Percentiles rank a stretch among this genome's conserved stretches.
Evolutionary conservation across 1,139 yeast genomes (phyloP).

Genomic region (Candida mesenterica): DNA sequence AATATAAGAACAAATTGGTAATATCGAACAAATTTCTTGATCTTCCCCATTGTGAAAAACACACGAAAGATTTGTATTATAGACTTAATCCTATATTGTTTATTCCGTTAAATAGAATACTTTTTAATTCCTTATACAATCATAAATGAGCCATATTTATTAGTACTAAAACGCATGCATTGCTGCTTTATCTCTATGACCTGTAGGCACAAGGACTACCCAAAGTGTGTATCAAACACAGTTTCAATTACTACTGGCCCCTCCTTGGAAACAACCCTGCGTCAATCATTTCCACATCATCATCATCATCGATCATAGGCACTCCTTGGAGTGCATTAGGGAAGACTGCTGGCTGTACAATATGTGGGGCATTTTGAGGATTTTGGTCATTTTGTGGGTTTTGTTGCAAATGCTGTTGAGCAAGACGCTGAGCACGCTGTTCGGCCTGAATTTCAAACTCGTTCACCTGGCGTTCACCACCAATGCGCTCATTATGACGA

Average conservation of each 20-base stretch:
- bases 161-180: neutral
- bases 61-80: too few relatives aligned
- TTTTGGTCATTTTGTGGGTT: conserved; percentile 7
- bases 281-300: conserved; percentile 38
- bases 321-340: conserved; percentile 29
- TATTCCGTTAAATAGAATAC: too few relatives aligned
- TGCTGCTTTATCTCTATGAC: neutral
- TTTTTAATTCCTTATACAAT: too few relatives aligned
- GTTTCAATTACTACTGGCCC: neutral
- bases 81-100: too few relatives aligned
- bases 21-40: too few relatives aligned
- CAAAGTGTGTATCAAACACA: neutral
- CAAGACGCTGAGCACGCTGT: conserved; percentile 11
- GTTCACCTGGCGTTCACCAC: conserved; percentile 2
- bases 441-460: conserved; percentile 11
- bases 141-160: too few relatives aligned
- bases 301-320: conserved; percentile 30
- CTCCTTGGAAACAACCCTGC: conserved; percentile 18
- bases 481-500: conserved; percentile 16
- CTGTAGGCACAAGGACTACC: too few relatives aligned
- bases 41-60: too few relatives aligned
- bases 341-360: conserved; percentile 44
- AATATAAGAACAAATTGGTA: too few relatives aligned
- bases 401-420: conserved; percentile 5
- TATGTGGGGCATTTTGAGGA: conserved; percentile 41